phyloP scores from a whole-genome alignment of 345 rosid species.

The Anacardium occidentale region DNA sequence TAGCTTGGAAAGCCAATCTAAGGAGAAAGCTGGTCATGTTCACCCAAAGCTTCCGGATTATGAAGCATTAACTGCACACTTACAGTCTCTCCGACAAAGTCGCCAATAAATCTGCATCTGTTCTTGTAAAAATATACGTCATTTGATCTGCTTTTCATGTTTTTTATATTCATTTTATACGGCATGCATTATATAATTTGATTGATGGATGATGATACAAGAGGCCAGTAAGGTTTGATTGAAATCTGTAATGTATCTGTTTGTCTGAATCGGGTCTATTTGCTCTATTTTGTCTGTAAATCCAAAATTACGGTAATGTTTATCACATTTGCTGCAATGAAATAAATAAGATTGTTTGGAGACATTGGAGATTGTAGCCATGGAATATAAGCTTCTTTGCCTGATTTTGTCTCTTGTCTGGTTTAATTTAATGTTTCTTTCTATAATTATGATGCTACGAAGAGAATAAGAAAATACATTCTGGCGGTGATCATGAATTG shows the following conservation, averaged over 20 bases:
- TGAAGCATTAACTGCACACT: conserved; percentile 54
- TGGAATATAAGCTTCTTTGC: too few species aligned
- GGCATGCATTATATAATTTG: conserved; percentile 1
- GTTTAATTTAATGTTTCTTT: too few species aligned
- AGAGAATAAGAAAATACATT: too few species aligned
- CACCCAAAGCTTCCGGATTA: conserved; percentile 96
- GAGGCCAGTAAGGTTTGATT: neutral
- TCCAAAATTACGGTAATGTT: neutral
- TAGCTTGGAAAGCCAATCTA: conserved; percentile 21
- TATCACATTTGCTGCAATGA: conserved; percentile 3
- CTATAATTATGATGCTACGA: too few species aligned
- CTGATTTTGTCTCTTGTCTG: too few species aligned
- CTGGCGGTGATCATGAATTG: too few species aligned
- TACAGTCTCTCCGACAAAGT: conserved; percentile 50
- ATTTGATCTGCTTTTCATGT: neutral
- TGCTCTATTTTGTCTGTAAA: neutral
- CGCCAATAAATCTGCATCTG: conserved; percentile 26
- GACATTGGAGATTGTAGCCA: neutral
- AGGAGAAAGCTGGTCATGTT: conserved; percentile 57
- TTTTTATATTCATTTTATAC: neutral
- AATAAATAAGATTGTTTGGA: neutral
- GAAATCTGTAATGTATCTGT: neutral
- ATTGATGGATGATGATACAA: neutral
- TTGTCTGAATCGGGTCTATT: neutral
- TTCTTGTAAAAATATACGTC: neutral